A percentile compares a stretch with the other conserved stretches of the same genome.
These are phyloP conservation scores for Fibroporia radiculosa DNA, from an alignment of 768 basidiomycete genomes.

Conservation along the genomic window DNA sequence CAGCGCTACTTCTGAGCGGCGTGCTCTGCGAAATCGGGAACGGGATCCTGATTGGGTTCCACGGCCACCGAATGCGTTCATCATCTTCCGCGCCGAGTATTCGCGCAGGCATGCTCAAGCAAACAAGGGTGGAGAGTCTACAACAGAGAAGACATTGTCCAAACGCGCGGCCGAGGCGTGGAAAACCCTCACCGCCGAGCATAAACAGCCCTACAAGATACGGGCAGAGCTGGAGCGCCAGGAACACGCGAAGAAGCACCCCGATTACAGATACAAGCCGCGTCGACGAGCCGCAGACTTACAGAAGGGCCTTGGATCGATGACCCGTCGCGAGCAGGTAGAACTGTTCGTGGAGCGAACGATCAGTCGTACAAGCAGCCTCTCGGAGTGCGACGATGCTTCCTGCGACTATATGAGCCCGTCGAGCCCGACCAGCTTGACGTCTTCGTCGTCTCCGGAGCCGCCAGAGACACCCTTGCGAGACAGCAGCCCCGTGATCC, in stretches of 20 bases:
- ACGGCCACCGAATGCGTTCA: slow-evolving; percentile 64
- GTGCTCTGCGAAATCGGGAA: slow-evolving; percentile 30
- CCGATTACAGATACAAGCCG: slow-evolving; percentile 59
- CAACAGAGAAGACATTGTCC: slow-evolving; percentile 51
- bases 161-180: slow-evolving; percentile 74
- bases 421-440: slow-evolving; percentile 8
- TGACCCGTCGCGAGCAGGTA: slow-evolving; percentile 22
- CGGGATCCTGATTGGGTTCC: slow-evolving; percentile 54
- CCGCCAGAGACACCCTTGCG: slow-evolving; percentile 5
- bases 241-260: slow-evolving; percentile 48
- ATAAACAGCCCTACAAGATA: slow-evolving; percentile 41
- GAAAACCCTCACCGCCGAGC: slow-evolving; percentile 44
- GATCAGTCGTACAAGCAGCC: slow-evolving; percentile 1
- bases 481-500: neutral
- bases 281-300: slow-evolving; percentile 11
- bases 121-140: slow-evolving; percentile 17
- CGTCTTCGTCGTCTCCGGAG: slow-evolving; percentile 15
- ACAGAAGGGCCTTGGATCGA: slow-evolving; percentile 9
- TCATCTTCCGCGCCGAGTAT: slow-evolving; percentile 68
- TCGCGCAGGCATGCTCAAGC: slow-evolving; percentile 34
- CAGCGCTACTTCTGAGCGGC: slow-evolving; percentile 31
- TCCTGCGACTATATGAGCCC: slow-evolving; percentile 2
- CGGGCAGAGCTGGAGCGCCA: slow-evolving; percentile 48
- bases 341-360: slow-evolving; percentile 16
- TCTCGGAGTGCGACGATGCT: slow-evolving; percentile 5